Conservation (phyloP, 768 basidiomycete genomes). For the Russula sp. region DNA sequence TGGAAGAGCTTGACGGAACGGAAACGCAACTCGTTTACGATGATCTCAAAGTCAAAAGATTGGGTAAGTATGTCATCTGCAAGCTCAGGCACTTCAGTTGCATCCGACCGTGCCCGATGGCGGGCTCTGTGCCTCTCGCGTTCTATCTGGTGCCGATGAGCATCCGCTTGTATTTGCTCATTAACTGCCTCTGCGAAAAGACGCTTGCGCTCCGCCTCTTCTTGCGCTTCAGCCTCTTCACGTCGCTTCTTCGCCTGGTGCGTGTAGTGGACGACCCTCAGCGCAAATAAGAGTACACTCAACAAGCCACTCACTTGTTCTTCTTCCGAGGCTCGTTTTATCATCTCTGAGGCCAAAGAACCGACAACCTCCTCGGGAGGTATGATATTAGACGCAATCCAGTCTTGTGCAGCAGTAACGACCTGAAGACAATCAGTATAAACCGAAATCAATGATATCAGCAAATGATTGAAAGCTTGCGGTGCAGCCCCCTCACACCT, state of each 20-base stretch:
- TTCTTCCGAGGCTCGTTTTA: conserved; percentile 60
- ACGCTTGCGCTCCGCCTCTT: conserved; percentile 42
- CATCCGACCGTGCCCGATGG: conserved; percentile 61
- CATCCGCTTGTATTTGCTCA: conserved; percentile 61
- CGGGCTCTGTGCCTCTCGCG: conserved; percentile 50
- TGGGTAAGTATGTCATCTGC: conserved; percentile 43
- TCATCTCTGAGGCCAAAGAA: conserved; percentile 78
- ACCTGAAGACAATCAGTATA: conserved; percentile 39
- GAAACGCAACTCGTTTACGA: conserved; percentile 54
- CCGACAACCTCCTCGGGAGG: conserved; percentile 55
- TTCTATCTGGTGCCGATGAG: conserved; percentile 51
- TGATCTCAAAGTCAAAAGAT: conserved; percentile 52
- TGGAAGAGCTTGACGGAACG: conserved; percentile 65
- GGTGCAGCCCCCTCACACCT: neutral
- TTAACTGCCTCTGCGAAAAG: conserved; percentile 51
- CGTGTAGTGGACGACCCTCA: neutral
- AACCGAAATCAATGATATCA: neutral
- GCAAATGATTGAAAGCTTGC: neutral
- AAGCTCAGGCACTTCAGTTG: conserved; percentile 52
- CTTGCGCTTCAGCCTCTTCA: conserved; percentile 47
- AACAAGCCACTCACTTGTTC: conserved; percentile 44
- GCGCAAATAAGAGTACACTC: neutral
- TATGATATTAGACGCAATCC: conserved; percentile 53
- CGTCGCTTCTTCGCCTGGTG: conserved; percentile 38
- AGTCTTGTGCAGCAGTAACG: conserved; percentile 62